Base-by-base conservation (phyloP, 768 basidiomycete species). In the Pluteus cervinus region DNA sequence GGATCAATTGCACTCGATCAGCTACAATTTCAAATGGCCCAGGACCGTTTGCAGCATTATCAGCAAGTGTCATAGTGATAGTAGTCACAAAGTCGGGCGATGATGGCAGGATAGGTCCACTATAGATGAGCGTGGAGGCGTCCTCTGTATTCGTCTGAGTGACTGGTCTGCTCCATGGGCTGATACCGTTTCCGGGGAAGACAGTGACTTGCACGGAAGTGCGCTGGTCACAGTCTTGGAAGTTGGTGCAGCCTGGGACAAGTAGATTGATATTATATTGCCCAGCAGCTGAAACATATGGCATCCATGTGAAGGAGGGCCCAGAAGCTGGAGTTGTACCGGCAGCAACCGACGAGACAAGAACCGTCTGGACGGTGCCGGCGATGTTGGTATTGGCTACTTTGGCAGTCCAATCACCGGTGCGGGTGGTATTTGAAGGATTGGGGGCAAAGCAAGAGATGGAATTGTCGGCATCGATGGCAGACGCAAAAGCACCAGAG, bases 241-340 rank as follows among this genome's bases (percentile, higher is more conserved):
- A 75, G 40, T 78, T 61, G 3, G 66, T 63, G 60, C 96, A 99
- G 9, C 93, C 93, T 0, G 96, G 96, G 11, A 94, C 72, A 29
- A 87, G 69, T 28, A 98, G 54, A 58, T 82, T 86, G 45, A 98
- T 68, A 28, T 82, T 75, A 59, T 99, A 99, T 42, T 76, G 63
- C 22, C 92, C 96, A 3, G 86, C 73, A 7, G 87, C 83, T 0
- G 88, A 88, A n/a, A 98, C 82, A 50, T 89, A 91, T 0, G 93
- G 93, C 58, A 76, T 72, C 83, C 89, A 96, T 0, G 86, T 92
- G 54, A 94, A 76, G 24, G 73, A 79, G 10, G 96, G 88, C n/a
- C 75, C 76, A 20, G 71, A 58, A 1, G 73, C 53, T 3, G 79
- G 40, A 1, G 77, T 47, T 0, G 84, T 81, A 11, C 78, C 81